Evolutionary conservation across 345 rosid genomes (phyloP), one percentile per base, ranked within the genome.

Genomic region (Melaleuca alternifolia): DNA sequence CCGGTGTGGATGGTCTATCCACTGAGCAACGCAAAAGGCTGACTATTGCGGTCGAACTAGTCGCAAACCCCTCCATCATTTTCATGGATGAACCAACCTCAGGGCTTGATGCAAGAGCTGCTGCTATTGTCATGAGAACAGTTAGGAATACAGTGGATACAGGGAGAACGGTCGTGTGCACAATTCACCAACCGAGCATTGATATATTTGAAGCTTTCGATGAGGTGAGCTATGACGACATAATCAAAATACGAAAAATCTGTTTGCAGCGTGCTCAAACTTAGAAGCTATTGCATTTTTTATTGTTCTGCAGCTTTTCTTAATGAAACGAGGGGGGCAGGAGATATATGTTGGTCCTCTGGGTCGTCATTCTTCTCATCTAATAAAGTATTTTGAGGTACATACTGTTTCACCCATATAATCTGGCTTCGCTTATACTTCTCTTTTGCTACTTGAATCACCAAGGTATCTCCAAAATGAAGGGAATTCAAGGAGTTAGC

Each of bases 41-140:
- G 20, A 97, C 99, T 37, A 96, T 96, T 28, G 98, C 99, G 1
- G 97, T 96, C 41, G 98, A 97, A 95, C 93, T 96, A 5, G 99
- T 97, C 86, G 98, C 98, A 41, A 97, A 97, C 89, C 98, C 99
- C 6, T 96, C 98, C 3, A 96, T 95, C 62, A 95, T 95, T 85
- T 95, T 96, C 92, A 94, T 96, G 99, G 99, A 96, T 37, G 98
- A 97, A 88, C 98, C 98, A 84, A 97, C 99, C 86, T 97, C 99
- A 44, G 99, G 99, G 54, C 91, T 97, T 48, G 99, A 97, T 88
- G 99, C 98, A 56, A 90, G 99, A 91, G 98, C 98, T 65, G 98
- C 99, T 61, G 99, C 99, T 46, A 96, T 96, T 75, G 98, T 97
- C 20, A 94, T 97, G 99, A 92, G 99, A 88, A 91, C 98, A 7